Base-by-base conservation (phyloP, 2,329 filamentous ascomycete genomes). In the Furcasterigmium furcatum region DNA sequence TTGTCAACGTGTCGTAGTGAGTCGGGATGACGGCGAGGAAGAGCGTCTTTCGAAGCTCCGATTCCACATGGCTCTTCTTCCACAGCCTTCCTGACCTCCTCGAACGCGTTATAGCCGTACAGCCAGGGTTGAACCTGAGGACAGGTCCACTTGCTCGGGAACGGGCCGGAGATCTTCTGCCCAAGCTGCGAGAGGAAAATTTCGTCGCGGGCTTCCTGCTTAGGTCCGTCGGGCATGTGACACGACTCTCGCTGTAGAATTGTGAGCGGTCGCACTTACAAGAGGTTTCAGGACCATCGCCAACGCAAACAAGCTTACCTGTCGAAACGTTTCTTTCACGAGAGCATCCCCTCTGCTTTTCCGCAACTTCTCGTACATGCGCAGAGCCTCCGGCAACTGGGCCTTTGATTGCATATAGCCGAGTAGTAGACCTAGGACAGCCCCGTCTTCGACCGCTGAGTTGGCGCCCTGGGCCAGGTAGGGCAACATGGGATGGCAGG, bases 401-500 rank as follows among this genome's bases (percentile, higher is more conserved):
- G 72, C 65, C 39, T 67, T 72, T 1, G 59, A 61, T 27, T 66
- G 62, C 9, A 84, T 65, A 3, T 73, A 67, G 0, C 74, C 73
- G 0, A 88, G 63, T 2, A 87, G 55, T 1, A 72, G 67, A 1
- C 84, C 84, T 0, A 88, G 63, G 0, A 85, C 81, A 0, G 83
- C 82, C 0, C 83, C 84, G 44, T 88, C 85, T 56, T 88, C 84
- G 1, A 88, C 68, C 1, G 79, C 77, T 0, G 76, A 82, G 56
- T 86, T 86, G 13, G 84, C 84, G 0, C 85, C 84, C 60, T 82
- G 85, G 0, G 79, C 84, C 22, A 82, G 68, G 51, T 80, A 79
- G 4, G 80, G 80, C 3, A 85, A 64, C 80, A 84, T 84, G 0
- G 80, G 77, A 56, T 85, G 82, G 48, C 80, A 85, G 1, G 78